A percentile compares a stretch with the other conserved stretches of the same genome.
Evolutionary conservation across 371 early-diverging fungal species (phyloP).

Genomic region (Funneliformis caledonium): DNA sequence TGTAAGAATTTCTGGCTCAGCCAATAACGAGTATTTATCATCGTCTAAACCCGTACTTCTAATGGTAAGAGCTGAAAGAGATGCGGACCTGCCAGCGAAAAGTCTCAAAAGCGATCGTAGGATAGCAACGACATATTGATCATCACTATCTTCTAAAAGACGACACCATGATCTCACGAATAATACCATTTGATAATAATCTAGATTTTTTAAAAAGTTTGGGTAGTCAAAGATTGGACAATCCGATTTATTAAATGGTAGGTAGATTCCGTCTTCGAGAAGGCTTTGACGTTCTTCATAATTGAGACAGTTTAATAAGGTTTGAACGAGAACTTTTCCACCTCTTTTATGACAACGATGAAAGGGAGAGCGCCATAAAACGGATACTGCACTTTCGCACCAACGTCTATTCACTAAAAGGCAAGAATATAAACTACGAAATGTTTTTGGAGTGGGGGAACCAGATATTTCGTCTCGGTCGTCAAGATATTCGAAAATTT

Average conservation of each 20-base stretch:
- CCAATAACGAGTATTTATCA: not conserved
- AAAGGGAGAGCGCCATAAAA: slow-evolving; percentile 19
- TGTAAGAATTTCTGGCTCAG: not conserved
- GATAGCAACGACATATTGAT: not conserved
- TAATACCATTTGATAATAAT: slow-evolving; percentile 17
- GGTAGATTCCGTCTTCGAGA: not conserved
- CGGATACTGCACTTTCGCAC: slow-evolving; percentile 12
- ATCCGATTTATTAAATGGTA: slow-evolving; percentile 4
- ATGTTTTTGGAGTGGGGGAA: not conserved
- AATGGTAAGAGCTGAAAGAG: not conserved
- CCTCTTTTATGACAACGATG: slow-evolving; percentile 5
- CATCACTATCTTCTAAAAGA: not conserved
- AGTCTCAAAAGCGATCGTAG: slow-evolving; percentile 2
- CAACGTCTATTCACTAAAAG: slow-evolving; percentile 29
- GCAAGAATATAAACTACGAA: slow-evolving; percentile 9
- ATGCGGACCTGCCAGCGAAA: not conserved
- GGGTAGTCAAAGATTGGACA: slow-evolving; percentile 4
- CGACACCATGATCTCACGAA: slow-evolving; percentile 10
- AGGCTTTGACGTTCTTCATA: not conserved
- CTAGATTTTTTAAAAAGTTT: slow-evolving; percentile 5
- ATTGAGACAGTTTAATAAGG: not conserved
- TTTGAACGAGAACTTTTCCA: not conserved
- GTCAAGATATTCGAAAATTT: slow-evolving; percentile 30
- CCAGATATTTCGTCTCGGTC: not conserved
- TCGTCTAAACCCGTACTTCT: not conserved